Conservation (phyloP, 805 yeast genomes). For the Ogataea salicorniae region DNA sequence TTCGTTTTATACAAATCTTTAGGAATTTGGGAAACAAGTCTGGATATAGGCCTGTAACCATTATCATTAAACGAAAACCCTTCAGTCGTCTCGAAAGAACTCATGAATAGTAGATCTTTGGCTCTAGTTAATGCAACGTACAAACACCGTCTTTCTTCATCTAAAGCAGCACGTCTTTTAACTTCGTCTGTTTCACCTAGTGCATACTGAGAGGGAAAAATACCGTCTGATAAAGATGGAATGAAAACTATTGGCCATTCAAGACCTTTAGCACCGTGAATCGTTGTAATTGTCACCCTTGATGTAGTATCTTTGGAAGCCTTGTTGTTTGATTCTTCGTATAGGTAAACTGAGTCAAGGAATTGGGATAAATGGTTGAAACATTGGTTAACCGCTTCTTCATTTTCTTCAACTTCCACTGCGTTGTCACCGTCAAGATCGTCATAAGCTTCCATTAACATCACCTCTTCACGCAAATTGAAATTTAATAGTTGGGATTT, state of each 20-base stretch:
- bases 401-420: constrained; percentile 17
- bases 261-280: constrained; percentile 89
- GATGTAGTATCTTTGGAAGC: constrained; percentile 8
- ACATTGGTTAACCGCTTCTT: constrained; percentile 15
- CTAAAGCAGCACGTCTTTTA: constrained; percentile 30
- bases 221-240: constrained; percentile 63
- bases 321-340: constrained; percentile 18
- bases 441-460: constrained; percentile 20
- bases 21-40: neutral
- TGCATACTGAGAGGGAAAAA: constrained; percentile 56
- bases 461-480: constrained; percentile 20
- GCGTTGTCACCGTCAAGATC: constrained; percentile 3
- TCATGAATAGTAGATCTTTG: constrained; percentile 33
- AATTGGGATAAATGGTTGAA: constrained; percentile 23
- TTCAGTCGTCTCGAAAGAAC: constrained; percentile 17
- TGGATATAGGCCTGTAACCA: neutral
- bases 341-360: constrained; percentile 29
- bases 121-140: constrained; percentile 91
- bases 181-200: constrained; percentile 23
- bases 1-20: neutral
- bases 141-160: constrained; percentile 80
- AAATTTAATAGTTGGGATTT: constrained; percentile 24
- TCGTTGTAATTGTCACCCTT: constrained; percentile 56
- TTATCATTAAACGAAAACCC: constrained; percentile 10
- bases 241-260: constrained; percentile 94